phyloP scores from a whole-genome alignment of 2,329 filamentous ascomycete genomes.

The Peltaster fructicola region DNA sequence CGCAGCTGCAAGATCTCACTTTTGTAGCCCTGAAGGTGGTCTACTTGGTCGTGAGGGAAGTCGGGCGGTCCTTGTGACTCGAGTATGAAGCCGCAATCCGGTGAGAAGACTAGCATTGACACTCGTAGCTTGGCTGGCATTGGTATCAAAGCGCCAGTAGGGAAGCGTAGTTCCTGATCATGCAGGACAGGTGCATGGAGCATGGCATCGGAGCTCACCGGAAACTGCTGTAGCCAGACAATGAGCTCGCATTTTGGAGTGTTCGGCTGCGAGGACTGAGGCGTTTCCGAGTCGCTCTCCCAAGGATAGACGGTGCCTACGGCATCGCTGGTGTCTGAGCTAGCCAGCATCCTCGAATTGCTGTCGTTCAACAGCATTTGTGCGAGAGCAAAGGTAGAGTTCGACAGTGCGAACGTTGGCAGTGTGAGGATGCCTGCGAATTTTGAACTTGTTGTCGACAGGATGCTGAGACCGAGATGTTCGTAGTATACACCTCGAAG shows the following conservation, averaged over 20 bases:
- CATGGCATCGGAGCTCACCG: conserved; percentile 13
- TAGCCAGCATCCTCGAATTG: conserved; percentile 48
- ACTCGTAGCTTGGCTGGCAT: conserved; percentile 35
- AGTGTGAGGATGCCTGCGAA: conserved; percentile 77
- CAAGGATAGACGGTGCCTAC: no score
- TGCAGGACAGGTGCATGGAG: conserved; percentile 36
- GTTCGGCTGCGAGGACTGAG: no score
- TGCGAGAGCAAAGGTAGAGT: conserved; percentile 29
- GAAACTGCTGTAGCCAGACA: conserved; percentile 57
- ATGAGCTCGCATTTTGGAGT: conserved; percentile 76
- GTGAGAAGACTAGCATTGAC: conserved; percentile 44
- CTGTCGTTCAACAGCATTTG: conserved; percentile 52
- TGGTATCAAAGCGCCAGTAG: conserved; percentile 38
- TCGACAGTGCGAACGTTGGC: conserved; percentile 58
- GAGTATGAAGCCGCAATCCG: conserved; percentile 48
- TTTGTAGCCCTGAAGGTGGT: conserved; percentile 40
- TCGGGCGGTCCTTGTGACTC: conserved; percentile 42
- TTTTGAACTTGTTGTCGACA: conserved; percentile 86
- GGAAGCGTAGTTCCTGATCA: conserved; percentile 41
- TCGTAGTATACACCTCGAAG: conserved; percentile 78
- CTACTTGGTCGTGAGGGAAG: conserved; percentile 30
- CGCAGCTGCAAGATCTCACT: conserved; percentile 31
- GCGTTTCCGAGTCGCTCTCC: no score
- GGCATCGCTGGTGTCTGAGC: no score
- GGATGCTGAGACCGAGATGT: conserved; percentile 56